phyloP scores from a whole-genome alignment of 2,329 filamentous ascomycete genomes.

The Fusarium humuli region DNA sequence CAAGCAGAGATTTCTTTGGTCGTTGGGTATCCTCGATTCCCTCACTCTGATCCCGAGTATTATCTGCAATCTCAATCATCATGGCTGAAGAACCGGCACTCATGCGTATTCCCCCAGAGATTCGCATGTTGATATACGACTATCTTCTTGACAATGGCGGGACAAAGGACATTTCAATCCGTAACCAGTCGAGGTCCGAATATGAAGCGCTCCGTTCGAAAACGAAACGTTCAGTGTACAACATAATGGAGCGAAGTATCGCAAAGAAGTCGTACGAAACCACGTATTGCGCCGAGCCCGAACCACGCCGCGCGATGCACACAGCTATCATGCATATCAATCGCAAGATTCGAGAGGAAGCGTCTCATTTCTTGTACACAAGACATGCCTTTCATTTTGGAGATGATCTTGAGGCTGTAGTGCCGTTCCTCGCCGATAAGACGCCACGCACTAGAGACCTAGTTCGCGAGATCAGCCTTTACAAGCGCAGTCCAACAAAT shows the following conservation, averaged over 20 bases:
- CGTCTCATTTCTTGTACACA: slow-evolving; percentile 66
- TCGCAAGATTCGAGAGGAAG: slow-evolving; percentile 65
- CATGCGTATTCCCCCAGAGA: slow-evolving; percentile 55
- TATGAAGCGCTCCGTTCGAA: slow-evolving; percentile 34
- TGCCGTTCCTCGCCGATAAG: slow-evolving; percentile 69
- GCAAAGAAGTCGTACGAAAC: slow-evolving; percentile 60
- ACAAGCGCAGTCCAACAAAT: slow-evolving; percentile 65
- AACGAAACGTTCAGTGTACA: slow-evolving; percentile 53
- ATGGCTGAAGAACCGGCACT: slow-evolving; percentile 44
- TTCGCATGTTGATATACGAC: slow-evolving; percentile 58
- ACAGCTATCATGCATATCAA: slow-evolving; percentile 60
- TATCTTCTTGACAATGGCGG: slow-evolving; percentile 58
- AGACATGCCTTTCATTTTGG: slow-evolving; percentile 70
- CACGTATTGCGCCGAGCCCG: slow-evolving; percentile 59
- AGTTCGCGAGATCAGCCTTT: slow-evolving; percentile 63
- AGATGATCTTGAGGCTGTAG: slow-evolving; percentile 68
- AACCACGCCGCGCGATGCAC: slow-evolving; percentile 51
- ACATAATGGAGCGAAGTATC: slow-evolving; percentile 55
- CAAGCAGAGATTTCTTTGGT: background rate
- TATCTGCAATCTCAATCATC: slow-evolving; percentile 1
- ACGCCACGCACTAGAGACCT: slow-evolving; percentile 60
- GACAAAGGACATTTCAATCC: slow-evolving; percentile 54
- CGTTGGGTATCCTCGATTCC: background rate
- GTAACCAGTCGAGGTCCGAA: slow-evolving; percentile 50
- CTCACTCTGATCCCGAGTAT: background rate